These are phyloP conservation scores for Porpolomopsis calyptriformis DNA, from an alignment of 768 basidiomycete genomes.

Conservation along the genomic window DNA sequence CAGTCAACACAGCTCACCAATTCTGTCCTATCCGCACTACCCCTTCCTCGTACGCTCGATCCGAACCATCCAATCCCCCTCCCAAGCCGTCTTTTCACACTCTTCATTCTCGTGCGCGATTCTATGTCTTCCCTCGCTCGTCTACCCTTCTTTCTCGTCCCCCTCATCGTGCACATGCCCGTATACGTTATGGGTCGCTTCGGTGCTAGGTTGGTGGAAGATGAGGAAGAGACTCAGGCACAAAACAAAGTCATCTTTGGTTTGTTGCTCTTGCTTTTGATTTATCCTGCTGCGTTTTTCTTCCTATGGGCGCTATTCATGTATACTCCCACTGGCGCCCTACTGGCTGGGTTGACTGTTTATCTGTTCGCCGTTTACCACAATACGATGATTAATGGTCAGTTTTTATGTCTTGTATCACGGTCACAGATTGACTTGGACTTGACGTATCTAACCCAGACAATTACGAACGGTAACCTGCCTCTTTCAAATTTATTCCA, in stretches of 20 bases:
- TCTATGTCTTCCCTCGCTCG: slow-evolving; percentile 58
- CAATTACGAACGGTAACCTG: slow-evolving; percentile 66
- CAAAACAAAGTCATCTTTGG: slow-evolving; percentile 96
- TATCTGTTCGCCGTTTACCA: slow-evolving; percentile 82
- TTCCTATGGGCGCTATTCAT: slow-evolving; percentile 76
- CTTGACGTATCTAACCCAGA: slow-evolving; percentile 26
- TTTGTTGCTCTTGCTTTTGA: slow-evolving; percentile 56
- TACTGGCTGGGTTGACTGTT: slow-evolving; percentile 57
- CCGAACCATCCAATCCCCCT: slow-evolving; percentile 64
- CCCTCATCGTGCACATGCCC: slow-evolving; percentile 74
- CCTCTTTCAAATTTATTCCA: slow-evolving; percentile 7
- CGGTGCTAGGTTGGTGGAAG: slow-evolving; percentile 63
- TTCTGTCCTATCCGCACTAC: slow-evolving; percentile 71
- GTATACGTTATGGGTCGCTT: slow-evolving; percentile 73
- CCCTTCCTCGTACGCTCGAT: slow-evolving; percentile 75
- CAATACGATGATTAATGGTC: slow-evolving; percentile 73
- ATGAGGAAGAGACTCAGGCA: slow-evolving; percentile 91
- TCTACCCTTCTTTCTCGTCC: slow-evolving; percentile 84
- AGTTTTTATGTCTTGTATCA: slow-evolving; percentile 21
- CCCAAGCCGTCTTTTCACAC: slow-evolving; percentile 74
- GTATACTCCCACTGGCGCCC: slow-evolving; percentile 63
- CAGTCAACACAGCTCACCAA: slow-evolving; percentile 77
- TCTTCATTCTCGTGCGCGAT: slow-evolving; percentile 70
- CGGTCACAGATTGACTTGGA: background rate
- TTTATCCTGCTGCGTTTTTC: slow-evolving; percentile 80